Conservation (phyloP, 805 yeast species). For the Metschnikowia peoriensis region DNA sequence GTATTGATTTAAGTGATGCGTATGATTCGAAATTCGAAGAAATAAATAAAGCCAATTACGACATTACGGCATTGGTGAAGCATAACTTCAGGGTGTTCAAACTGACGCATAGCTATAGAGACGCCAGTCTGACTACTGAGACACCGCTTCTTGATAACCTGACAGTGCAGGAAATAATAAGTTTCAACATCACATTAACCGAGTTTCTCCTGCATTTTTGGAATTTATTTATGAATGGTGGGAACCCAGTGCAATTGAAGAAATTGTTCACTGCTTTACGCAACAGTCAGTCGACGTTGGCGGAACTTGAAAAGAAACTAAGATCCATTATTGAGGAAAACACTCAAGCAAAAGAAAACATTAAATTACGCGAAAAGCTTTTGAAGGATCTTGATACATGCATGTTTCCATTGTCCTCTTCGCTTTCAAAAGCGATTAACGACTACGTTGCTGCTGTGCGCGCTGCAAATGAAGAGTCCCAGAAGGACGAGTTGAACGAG, state of each 20-base stretch:
- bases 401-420: constrained; percentile 29
- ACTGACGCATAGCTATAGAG: constrained; percentile 24
- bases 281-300: constrained; percentile 30
- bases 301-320: constrained; percentile 26
- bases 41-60: constrained; percentile 43
- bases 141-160: constrained; percentile 36
- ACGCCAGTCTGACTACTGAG: constrained; percentile 8
- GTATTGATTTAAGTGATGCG: constrained; percentile 28
- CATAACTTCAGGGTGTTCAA: constrained; percentile 54
- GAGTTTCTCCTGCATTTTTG: constrained; percentile 46
- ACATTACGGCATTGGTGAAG: constrained; percentile 48
- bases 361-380: constrained; percentile 33
- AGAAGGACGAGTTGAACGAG: constrained; percentile 23
- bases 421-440: constrained; percentile 33
- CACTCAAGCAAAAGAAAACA: constrained; percentile 24
- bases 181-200: constrained; percentile 38
- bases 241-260: constrained; percentile 37
- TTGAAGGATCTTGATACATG: constrained; percentile 32
- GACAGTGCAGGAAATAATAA: constrained; percentile 33
- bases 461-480: constrained; percentile 18
- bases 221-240: constrained; percentile 36
- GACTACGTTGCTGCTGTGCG: constrained; percentile 36
- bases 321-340: constrained; percentile 14
- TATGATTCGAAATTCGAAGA: constrained; percentile 29
- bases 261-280: constrained; percentile 37